A percentile compares a stretch with the other conserved stretches of the same genome.
Conservation (phyloP, 495 filamentous ascomycete species). For the Neurospora sublineolata region DNA sequence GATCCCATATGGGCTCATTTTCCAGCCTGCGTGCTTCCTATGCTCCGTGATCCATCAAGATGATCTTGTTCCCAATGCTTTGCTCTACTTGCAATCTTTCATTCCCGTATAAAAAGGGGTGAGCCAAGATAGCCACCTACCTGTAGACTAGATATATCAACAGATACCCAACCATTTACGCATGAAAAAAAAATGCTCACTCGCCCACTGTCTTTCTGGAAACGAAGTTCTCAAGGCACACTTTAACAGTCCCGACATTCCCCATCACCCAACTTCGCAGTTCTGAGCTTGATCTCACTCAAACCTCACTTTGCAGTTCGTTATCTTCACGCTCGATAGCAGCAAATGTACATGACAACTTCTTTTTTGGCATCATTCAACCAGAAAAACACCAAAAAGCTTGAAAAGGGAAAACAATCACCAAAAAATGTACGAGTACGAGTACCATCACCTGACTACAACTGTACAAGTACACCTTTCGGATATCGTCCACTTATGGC, state of each 20-base stretch:
- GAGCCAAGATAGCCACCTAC: neutral
- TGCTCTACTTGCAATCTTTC: neutral
- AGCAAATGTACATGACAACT: neutral
- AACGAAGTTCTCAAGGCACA: neutral
- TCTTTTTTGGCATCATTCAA: neutral
- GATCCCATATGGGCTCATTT: neutral
- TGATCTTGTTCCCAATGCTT: neutral
- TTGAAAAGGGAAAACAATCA: neutral
- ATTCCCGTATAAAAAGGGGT: neutral
- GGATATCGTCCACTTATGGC: neutral
- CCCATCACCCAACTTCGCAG: neutral
- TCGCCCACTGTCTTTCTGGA: neutral
- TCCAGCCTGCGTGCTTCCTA: neutral
- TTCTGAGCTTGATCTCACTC: neutral
- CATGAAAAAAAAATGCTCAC: neutral
- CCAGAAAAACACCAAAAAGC: neutral
- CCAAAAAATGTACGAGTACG: neutral
- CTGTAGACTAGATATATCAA: neutral
- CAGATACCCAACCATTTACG: neutral
- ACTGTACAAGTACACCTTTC: neutral
- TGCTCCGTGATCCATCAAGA: neutral
- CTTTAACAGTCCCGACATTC: neutral
- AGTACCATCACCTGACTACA: neutral
- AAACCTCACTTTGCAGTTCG: neutral
- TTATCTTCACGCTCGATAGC: neutral